A percentile compares a stretch with the other conserved stretches of the same genome.
These are phyloP conservation scores for Penicillium simplicissimum DNA, from an alignment of 495 filamentous ascomycete species.

Conservation along the genomic window DNA sequence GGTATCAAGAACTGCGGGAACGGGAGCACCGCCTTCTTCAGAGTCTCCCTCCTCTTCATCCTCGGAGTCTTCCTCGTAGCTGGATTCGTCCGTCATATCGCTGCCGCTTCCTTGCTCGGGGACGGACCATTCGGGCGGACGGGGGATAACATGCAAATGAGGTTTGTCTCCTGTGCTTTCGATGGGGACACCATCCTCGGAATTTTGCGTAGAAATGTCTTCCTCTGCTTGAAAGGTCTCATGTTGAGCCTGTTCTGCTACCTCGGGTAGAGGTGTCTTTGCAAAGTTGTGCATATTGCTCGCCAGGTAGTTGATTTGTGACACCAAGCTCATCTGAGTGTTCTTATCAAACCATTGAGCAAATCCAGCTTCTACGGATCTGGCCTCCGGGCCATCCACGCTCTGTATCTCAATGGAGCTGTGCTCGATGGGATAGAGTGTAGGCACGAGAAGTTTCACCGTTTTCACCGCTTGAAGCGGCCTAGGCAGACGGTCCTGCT, in stretches of 20 bases:
- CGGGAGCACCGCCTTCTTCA: constrained; percentile 39
- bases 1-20: constrained; percentile 33
- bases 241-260: constrained; percentile 17
- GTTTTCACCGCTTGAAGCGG: constrained; percentile 63
- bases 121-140: constrained; percentile 78
- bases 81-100: constrained; percentile 36
- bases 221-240: constrained; percentile 1
- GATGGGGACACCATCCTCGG: constrained; percentile 7
- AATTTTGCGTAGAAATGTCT: constrained; percentile 17
- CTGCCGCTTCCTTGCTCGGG: constrained; percentile 41
- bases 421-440: constrained; percentile 70
- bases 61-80: constrained; percentile 28
- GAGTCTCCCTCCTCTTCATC: constrained; percentile 45
- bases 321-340: constrained; percentile 64
- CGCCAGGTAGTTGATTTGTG: constrained; percentile 73
- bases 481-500: constrained; percentile 60
- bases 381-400: constrained; percentile 60
- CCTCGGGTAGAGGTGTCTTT: constrained; percentile 45
- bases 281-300: constrained; percentile 73
- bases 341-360: constrained; percentile 55
- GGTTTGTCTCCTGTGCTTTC: constrained; percentile 46
- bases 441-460: constrained; percentile 69
- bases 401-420: constrained; percentile 66
- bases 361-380: constrained; percentile 66
- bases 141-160: constrained; percentile 75